These are phyloP conservation scores for Hypoxylon intermedium DNA, from an alignment of 495 filamentous ascomycete species.

Conservation along the genomic window DNA sequence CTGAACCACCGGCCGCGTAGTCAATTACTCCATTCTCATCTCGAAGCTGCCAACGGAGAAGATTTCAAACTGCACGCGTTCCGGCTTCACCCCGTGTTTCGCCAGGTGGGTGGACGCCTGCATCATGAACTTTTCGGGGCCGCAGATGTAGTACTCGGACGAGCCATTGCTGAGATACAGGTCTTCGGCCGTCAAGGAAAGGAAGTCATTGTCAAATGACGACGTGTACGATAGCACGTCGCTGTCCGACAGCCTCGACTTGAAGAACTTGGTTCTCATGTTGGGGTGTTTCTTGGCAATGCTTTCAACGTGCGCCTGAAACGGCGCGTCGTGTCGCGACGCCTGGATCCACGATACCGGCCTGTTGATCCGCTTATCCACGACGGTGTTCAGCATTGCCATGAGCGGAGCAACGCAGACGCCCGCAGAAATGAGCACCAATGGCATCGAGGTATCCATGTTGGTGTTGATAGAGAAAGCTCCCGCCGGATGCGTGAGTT, in stretches of 20 bases:
- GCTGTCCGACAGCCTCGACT: slow-evolving; percentile 45
- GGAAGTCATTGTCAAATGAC: slow-evolving; percentile 64
- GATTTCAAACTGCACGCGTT: slow-evolving; percentile 64
- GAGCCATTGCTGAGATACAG: slow-evolving; percentile 59
- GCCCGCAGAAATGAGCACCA: slow-evolving; percentile 73
- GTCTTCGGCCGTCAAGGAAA: slow-evolving; percentile 52
- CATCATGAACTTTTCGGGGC: slow-evolving; percentile 65
- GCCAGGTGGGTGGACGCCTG: slow-evolving; percentile 54
- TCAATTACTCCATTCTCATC: slow-evolving; percentile 26
- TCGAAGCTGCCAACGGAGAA: slow-evolving; percentile 63
- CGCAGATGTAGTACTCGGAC: slow-evolving; percentile 72
- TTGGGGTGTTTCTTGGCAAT: slow-evolving; percentile 53
- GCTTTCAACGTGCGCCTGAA: slow-evolving; percentile 58
- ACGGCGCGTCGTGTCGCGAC: slow-evolving; percentile 60
- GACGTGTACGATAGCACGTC: slow-evolving; percentile 54
- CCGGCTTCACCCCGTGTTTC: slow-evolving; percentile 52
- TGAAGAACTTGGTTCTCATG: slow-evolving; percentile 52
- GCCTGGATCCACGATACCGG: slow-evolving; percentile 73
- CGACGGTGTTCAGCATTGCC: slow-evolving; percentile 68
- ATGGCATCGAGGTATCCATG: slow-evolving; percentile 53
- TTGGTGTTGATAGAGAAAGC: slow-evolving; percentile 66
- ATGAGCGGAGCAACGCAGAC: slow-evolving; percentile 72
- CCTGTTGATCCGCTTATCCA: slow-evolving; percentile 45
- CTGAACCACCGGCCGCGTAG: neutral
- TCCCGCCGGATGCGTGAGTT: slow-evolving; percentile 72